phyloP scores from a whole-genome alignment of 164 flowering plant species.

The Dillenia turbinata region DNA sequence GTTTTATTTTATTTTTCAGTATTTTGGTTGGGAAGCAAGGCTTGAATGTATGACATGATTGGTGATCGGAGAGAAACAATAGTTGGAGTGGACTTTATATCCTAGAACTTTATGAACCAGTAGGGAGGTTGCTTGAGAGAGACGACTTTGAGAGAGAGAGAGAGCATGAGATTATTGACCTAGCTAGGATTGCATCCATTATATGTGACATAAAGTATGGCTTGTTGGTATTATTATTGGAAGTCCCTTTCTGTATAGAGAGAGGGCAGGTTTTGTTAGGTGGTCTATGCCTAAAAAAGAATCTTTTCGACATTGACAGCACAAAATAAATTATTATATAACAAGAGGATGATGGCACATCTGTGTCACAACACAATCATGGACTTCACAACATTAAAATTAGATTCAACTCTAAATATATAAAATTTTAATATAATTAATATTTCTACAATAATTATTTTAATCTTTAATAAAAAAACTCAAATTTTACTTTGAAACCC shows the following conservation, averaged over 20 bases:
- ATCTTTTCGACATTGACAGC: slow-evolving; percentile 14
- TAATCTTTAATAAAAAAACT: too few relatives aligned
- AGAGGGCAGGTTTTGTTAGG: slow-evolving; percentile 22
- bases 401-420: too few relatives aligned
- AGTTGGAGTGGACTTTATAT: slow-evolving; percentile 1
- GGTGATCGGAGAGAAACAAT: background rate
- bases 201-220: slow-evolving; percentile 2
- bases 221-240: slow-evolving; percentile 9
- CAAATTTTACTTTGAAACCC: too few relatives aligned
- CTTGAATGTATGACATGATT: background rate
- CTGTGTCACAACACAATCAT: too few relatives aligned
- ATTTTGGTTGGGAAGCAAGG: too few relatives aligned
- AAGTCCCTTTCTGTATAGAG: slow-evolving; percentile 16
- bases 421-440: too few relatives aligned
- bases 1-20: too few relatives aligned
- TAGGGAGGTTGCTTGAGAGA: slow-evolving; percentile 16
- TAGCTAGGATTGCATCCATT: background rate
- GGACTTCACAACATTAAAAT: too few relatives aligned
- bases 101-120: background rate
- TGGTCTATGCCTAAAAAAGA: slow-evolving; percentile 19
- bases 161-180: slow-evolving; percentile 43
- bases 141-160: slow-evolving; percentile 23
- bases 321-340: too few relatives aligned
- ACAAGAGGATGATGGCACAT: too few relatives aligned
- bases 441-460: too few relatives aligned